Percentiles rank a stretch among this genome's conserved stretches.
These are phyloP conservation scores for Marchantia paleacea DNA, from an alignment of 225 moss, liverwort and hornwort genomes.

Conservation along the genomic window DNA sequence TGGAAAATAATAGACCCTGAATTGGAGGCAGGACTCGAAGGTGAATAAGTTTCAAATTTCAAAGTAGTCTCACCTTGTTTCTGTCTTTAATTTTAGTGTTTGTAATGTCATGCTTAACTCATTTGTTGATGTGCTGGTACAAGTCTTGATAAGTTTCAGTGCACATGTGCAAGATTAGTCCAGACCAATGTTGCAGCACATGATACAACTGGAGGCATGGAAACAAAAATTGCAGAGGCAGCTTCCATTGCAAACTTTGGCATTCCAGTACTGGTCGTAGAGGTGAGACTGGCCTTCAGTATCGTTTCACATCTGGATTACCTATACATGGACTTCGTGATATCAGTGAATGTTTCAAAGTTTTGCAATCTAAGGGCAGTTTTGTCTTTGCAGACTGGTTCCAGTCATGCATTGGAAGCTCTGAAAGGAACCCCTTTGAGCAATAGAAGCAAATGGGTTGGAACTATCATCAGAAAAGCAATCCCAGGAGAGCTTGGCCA, in stretches of 20 bases:
- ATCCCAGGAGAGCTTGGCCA: conserved; percentile 31
- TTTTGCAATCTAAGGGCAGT: not conserved
- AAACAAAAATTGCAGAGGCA: conserved; percentile 95
- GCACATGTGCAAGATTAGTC: conserved; percentile 38
- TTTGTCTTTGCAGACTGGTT: conserved; percentile 42
- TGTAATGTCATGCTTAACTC: not conserved
- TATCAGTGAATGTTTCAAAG: not conserved
- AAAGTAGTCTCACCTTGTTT: not conserved
- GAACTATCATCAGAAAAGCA: conserved; percentile 46
- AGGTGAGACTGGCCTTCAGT: conserved; percentile 40
- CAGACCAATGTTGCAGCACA: conserved; percentile 79
- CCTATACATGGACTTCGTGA: not conserved
- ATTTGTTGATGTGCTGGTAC: not conserved
- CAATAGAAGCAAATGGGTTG: conserved; percentile 35
- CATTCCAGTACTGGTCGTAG: conserved; percentile 72
- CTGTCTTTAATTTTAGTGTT: not conserved
- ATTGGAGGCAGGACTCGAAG: conserved; percentile 36
- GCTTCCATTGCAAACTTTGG: conserved; percentile 82
- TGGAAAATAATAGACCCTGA: conserved; percentile 86
- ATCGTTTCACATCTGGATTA: not conserved
- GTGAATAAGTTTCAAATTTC: conserved; percentile 1
- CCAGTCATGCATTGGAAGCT: conserved; percentile 42
- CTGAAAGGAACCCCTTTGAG: conserved; percentile 39
- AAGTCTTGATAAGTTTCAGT: not conserved
- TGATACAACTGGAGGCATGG: conserved; percentile 98